Conservation (phyloP, 805 yeast species). For the Starmerella etchellsii region DNA sequence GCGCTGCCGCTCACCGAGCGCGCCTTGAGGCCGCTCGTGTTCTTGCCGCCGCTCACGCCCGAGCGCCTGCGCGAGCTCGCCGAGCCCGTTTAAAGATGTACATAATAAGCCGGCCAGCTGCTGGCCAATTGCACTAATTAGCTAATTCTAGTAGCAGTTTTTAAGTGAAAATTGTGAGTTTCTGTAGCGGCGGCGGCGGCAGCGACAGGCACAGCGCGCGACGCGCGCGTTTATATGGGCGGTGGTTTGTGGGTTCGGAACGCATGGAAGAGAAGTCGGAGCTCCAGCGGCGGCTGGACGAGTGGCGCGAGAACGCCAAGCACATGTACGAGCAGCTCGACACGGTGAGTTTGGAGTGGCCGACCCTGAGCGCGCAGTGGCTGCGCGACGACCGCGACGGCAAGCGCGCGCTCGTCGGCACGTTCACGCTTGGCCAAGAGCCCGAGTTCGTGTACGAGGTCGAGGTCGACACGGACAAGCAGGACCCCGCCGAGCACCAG, state of each 20-base stretch:
- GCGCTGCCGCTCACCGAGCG: conserved; percentile 65
- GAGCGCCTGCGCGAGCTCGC: conserved; percentile 2
- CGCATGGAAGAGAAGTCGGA: conserved; percentile 2
- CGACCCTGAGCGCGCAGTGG: conserved; percentile 16
- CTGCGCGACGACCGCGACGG: conserved; percentile 4
- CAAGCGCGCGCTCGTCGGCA: conserved; percentile 14
- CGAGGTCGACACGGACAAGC: conserved; percentile 12
- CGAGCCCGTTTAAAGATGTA: conserved; percentile 4
- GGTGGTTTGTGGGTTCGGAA: too few species aligned
- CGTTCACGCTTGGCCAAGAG: conserved; percentile 14
- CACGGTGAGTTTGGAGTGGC: conserved; percentile 15
- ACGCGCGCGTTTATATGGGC: too few species aligned
- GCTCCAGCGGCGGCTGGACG: conserved; percentile 10
- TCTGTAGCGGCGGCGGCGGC: too few species aligned
- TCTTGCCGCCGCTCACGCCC: conserved; percentile 17
- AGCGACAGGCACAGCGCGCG: too few species aligned
- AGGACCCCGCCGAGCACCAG: conserved; percentile 5
- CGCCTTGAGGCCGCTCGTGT: conserved; percentile 30
- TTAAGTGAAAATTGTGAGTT: too few species aligned
- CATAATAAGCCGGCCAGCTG: too few species aligned
- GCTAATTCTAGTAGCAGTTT: too few species aligned
- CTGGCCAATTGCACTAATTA: too few species aligned
- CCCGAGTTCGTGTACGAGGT: conserved; percentile 15
- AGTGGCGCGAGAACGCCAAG: conserved; percentile 18
- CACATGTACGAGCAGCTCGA: conserved; percentile 17